Evolutionary conservation across 2,329 filamentous ascomycete genomes (phyloP).

Genomic region (Drechslerella dactyloides): DNA sequence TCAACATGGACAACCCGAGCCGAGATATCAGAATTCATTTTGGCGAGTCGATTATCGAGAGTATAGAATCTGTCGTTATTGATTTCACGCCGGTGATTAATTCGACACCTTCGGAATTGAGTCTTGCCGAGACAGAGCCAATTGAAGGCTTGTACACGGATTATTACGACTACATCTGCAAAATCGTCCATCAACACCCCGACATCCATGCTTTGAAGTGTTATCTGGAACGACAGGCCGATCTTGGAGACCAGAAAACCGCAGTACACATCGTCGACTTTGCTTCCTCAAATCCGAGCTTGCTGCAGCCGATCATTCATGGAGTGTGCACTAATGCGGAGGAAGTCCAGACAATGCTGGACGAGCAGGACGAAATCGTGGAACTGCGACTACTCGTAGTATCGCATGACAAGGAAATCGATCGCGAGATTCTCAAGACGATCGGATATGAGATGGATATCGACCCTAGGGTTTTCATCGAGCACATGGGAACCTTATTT

Average conservation of each 20-base stretch:
- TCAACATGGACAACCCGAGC: conserved; percentile 22
- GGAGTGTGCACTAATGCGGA: conserved; percentile 37
- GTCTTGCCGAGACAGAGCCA: conserved; percentile 21
- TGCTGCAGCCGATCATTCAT: conserved; percentile 43
- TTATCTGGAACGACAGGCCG: conserved; percentile 31
- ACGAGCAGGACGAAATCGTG: conserved; percentile 39
- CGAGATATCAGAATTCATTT: conserved; percentile 19
- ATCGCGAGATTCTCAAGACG: conserved; percentile 37
- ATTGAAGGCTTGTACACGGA: conserved; percentile 25
- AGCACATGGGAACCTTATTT: conserved; percentile 46
- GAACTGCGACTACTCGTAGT: conserved; percentile 34
- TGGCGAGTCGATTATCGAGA: conserved; percentile 19
- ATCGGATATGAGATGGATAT: conserved; percentile 47
- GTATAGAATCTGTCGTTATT: conserved; percentile 29
- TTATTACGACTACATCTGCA: conserved; percentile 46
- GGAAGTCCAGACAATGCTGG: conserved; percentile 35
- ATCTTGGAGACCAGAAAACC: conserved; percentile 7
- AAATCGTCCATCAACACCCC: conserved; percentile 40
- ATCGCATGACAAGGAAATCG: conserved; percentile 43
- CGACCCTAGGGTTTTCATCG: conserved; percentile 43
- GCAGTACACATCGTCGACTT: conserved; percentile 44
- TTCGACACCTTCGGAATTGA: conserved; percentile 19
- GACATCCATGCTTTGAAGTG: conserved; percentile 40
- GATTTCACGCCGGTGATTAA: conserved; percentile 29
- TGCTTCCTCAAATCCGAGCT: conserved; percentile 20